A percentile compares a stretch with the other conserved stretches of the same genome.
These are phyloP conservation scores for Dichotomopilus funicola DNA, from an alignment of 2,329 filamentous ascomycete genomes.

Conservation along the genomic window DNA sequence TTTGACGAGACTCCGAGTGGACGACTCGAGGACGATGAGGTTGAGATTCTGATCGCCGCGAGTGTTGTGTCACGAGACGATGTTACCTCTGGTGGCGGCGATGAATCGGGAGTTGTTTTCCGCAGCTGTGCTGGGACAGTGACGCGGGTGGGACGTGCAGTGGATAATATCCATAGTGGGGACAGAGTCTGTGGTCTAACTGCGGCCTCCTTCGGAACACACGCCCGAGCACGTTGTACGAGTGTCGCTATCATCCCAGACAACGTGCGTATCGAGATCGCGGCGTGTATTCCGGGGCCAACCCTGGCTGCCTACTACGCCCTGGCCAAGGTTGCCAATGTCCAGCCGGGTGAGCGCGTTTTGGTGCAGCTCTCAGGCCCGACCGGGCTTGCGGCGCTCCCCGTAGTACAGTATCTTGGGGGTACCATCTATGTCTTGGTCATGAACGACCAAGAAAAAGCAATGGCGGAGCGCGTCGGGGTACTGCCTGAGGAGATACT, in stretches of 20 bases:
- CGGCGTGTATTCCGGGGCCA: slow-evolving; percentile 17
- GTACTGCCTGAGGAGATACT: slow-evolving; percentile 12
- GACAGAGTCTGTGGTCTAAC: slow-evolving; percentile 21
- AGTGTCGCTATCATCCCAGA: slow-evolving; percentile 18
- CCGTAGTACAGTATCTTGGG: slow-evolving; percentile 16
- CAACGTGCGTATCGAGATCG: slow-evolving; percentile 12
- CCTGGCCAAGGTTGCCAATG: slow-evolving; percentile 13
- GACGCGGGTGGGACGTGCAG: slow-evolving; percentile 20
- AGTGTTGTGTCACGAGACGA: slow-evolving; percentile 21
- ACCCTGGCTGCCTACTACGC: slow-evolving; percentile 19
- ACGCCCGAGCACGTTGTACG: slow-evolving; percentile 15
- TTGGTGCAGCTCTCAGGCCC: slow-evolving; percentile 22
- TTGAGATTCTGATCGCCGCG: slow-evolving; percentile 24
- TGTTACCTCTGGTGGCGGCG: slow-evolving; percentile 5
- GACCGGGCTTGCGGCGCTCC: slow-evolving; percentile 17
- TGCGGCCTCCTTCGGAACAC: slow-evolving; percentile 17
- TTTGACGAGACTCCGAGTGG: slow-evolving; percentile 14
- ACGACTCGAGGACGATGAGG: slow-evolving; percentile 20
- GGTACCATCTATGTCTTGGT: slow-evolving; percentile 17
- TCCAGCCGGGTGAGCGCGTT: slow-evolving; percentile 19
- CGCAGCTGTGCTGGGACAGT: slow-evolving; percentile 22
- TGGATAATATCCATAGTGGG: slow-evolving; percentile 10
- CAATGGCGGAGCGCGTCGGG: slow-evolving; percentile 9
- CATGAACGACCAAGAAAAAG: slow-evolving; percentile 12
- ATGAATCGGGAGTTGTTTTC: slow-evolving; percentile 1